Evolutionary conservation across 2,329 filamentous ascomycete genomes (phyloP).

Genomic region (Talaromyces sp.): DNA sequence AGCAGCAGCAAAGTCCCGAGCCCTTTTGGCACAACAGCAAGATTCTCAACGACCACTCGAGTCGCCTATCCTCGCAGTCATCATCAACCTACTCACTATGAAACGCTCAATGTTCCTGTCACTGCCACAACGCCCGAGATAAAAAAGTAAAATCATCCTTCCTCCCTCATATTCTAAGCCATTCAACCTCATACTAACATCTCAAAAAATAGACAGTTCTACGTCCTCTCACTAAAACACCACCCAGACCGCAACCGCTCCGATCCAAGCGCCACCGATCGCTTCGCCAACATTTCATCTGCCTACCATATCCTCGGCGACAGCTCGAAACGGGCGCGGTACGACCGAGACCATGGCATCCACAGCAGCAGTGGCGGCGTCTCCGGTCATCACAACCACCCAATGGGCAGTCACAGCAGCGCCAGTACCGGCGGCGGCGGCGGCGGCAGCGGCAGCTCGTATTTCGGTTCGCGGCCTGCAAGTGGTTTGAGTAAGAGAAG

Average conservation of each 20-base stretch:
- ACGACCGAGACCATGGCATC: slow-evolving; percentile 62
- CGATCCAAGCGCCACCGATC: slow-evolving; percentile 66
- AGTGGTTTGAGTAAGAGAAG: slow-evolving; percentile 75
- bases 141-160: slow-evolving; percentile 60
- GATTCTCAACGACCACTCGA: slow-evolving; percentile 36
- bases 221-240: slow-evolving; percentile 82
- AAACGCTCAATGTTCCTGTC: slow-evolving; percentile 67
- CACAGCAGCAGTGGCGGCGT: slow-evolving; percentile 22
- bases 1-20: not conserved
- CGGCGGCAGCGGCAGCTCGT: slow-evolving; percentile 31
- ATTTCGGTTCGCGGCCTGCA: slow-evolving; percentile 63
- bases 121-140: slow-evolving; percentile 71
- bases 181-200: not conserved
- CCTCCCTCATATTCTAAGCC: not conserved
- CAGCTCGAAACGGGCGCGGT: slow-evolving; percentile 67
- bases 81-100: slow-evolving; percentile 59
- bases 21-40: not conserved
- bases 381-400: slow-evolving; percentile 11
- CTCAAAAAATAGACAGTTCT: slow-evolving; percentile 59
- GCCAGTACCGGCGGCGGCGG: slow-evolving; percentile 17
- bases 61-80: slow-evolving; percentile 5
- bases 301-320: slow-evolving; percentile 75
- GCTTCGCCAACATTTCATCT: slow-evolving; percentile 79
- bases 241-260: slow-evolving; percentile 86
- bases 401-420: slow-evolving; percentile 53